Conservation (phyloP, 2,329 filamentous ascomycete species). For the Trichoderma endophyticum region DNA sequence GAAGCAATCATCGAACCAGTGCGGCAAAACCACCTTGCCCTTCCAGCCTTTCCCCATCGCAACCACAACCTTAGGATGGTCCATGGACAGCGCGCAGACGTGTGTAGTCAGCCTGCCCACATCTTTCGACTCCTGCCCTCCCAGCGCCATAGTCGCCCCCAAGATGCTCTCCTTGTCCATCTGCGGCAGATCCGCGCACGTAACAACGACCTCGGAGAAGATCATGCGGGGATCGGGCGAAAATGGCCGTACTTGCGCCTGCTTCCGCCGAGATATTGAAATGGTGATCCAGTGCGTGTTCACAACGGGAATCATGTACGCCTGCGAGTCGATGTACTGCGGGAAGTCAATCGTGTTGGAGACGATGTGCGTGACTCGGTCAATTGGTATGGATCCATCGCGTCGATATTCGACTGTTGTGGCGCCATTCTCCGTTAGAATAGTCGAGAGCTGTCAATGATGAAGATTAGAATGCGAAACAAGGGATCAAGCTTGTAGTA, state of each 20-base stretch:
- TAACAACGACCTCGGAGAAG: constrained; percentile 79
- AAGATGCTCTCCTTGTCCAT: constrained; percentile 90
- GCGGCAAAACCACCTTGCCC: constrained; percentile 83
- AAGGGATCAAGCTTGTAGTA: background rate
- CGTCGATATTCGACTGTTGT: constrained; percentile 45
- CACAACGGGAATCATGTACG: constrained; percentile 79
- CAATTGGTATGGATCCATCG: constrained; percentile 48
- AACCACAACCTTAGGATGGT: constrained; percentile 66
- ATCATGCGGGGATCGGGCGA: constrained; percentile 90
- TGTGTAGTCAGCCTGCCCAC: constrained; percentile 79
- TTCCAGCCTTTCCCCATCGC: constrained; percentile 63
- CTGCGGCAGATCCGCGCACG: constrained; percentile 77
- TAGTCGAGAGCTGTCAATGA: constrained; percentile 16
- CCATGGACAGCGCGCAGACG: constrained; percentile 75
- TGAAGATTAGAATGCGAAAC: background rate
- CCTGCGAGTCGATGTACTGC: constrained; percentile 72
- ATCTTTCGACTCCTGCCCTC: constrained; percentile 72
- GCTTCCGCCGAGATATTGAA: constrained; percentile 66
- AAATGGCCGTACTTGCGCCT: constrained; percentile 76
- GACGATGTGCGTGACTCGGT: constrained; percentile 53
- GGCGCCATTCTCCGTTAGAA: constrained; percentile 50
- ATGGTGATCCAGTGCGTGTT: constrained; percentile 75
- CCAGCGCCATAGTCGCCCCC: constrained; percentile 84
- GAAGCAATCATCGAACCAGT: constrained; percentile 98
- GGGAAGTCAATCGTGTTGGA: constrained; percentile 85